Percentiles rank a stretch among this genome's conserved stretches.
phyloP scores from a whole-genome alignment of 2,329 filamentous ascomycete species.

The Anthostomella pinea region DNA sequence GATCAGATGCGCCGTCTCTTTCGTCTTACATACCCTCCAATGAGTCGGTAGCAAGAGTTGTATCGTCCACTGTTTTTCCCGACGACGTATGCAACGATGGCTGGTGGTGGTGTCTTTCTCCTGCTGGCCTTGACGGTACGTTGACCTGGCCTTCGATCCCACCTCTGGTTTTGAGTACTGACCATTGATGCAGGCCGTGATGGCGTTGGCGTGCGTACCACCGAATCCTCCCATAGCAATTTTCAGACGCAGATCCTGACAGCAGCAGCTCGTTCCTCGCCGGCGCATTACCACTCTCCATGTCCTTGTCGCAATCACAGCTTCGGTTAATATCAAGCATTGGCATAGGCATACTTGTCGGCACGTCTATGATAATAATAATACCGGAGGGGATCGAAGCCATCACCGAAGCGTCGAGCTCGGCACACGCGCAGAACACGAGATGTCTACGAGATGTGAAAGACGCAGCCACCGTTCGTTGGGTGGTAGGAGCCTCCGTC shows the following conservation, averaged over 20 bases:
- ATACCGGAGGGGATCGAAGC: conserved; percentile 96
- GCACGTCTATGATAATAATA: conserved; percentile 93
- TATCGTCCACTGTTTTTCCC: conserved; percentile 9
- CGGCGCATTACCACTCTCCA: conserved; percentile 84
- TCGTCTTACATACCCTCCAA: conserved; percentile 11
- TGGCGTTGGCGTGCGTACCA: conserved; percentile 35
- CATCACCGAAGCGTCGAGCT: conserved; percentile 60
- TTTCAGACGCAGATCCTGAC: conserved; percentile 16
- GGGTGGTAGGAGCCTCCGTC: conserved; percentile 11
- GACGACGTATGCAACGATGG: conserved; percentile 23
- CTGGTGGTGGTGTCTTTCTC: conserved; percentile 33
- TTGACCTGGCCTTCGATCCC: too few species aligned
- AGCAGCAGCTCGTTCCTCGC: conserved; percentile 80
- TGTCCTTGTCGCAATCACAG: conserved; percentile 82
- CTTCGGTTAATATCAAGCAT: conserved; percentile 86
- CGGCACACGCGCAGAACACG: conserved; percentile 25
- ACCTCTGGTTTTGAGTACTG: too few species aligned
- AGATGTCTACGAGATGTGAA: conserved; percentile 17
- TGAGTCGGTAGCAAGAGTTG: conserved; percentile 24
- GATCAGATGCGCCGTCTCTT: conserved; percentile 3
- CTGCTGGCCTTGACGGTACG: conserved; percentile 35
- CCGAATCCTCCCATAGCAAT: conserved; percentile 6
- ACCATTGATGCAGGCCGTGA: conserved; percentile 36
- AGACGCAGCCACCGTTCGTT: conserved; percentile 15
- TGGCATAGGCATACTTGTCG: conserved; percentile 90